These are phyloP conservation scores for Lactuca saligna DNA, from an alignment of 129 eudicot species.

Conservation along the genomic window DNA sequence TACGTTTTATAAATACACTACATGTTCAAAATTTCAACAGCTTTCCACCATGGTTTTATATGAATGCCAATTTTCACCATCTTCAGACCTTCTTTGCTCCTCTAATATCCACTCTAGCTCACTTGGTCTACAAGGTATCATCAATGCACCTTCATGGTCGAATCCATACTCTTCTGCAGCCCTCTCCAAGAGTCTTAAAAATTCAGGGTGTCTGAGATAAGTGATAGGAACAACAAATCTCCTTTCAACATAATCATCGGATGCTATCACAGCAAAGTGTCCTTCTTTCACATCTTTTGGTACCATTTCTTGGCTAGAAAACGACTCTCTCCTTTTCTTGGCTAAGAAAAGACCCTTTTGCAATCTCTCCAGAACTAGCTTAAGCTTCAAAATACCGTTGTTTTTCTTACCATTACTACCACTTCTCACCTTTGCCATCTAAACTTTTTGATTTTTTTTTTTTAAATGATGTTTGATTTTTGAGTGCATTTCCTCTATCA, in stretches of 20 bases:
- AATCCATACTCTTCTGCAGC: conserved; percentile 45
- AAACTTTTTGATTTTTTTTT: background rate
- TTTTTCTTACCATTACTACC: conserved; percentile 29
- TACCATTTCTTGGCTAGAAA: conserved; percentile 28
- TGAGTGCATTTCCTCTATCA: background rate
- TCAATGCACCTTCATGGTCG: conserved; percentile 43
- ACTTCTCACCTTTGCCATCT: conserved; percentile 33
- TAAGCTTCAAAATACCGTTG: conserved; percentile 34
- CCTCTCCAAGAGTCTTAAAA: conserved; percentile 38
- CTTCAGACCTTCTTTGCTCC: conserved; percentile 24
- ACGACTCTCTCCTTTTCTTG: conserved; percentile 13
- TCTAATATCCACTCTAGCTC: conserved; percentile 35
- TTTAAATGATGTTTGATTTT: conserved; percentile 12
- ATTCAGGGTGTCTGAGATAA: conserved; percentile 30
- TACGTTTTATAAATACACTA: background rate
- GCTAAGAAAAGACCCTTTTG: conserved; percentile 37
- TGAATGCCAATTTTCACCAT: conserved; percentile 24
- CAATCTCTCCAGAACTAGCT: conserved; percentile 24
- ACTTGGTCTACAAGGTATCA: conserved; percentile 37
- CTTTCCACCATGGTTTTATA: conserved; percentile 35
- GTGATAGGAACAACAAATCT: conserved; percentile 32
- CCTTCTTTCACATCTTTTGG: conserved; percentile 49
- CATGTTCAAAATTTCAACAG: conserved; percentile 22
- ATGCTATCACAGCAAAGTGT: conserved; percentile 47
- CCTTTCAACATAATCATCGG: conserved; percentile 28